Evolutionary conservation across 2,329 filamentous ascomycete species (phyloP).

Genomic region (Xylariaceae sp.): DNA sequence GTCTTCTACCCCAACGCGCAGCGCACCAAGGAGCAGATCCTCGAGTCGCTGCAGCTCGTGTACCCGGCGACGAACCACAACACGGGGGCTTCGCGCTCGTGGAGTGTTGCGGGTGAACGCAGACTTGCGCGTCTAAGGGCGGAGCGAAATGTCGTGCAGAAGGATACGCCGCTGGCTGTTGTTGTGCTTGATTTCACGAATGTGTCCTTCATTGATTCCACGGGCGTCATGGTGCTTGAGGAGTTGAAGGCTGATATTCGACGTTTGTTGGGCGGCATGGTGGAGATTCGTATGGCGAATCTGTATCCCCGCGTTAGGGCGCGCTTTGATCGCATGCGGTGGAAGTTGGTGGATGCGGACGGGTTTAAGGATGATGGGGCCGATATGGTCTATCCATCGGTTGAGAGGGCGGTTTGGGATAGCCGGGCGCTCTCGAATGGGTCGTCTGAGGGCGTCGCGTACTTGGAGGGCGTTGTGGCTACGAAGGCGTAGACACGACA

Average conservation of each 20-base stretch:
- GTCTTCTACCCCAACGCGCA: slow-evolving; percentile 60
- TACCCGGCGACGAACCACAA: slow-evolving; percentile 27
- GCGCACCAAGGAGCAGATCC: slow-evolving; percentile 29
- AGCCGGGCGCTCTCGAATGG: slow-evolving; percentile 29
- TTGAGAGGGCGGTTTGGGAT: slow-evolving; percentile 30
- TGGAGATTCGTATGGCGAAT: slow-evolving; percentile 29
- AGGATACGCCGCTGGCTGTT: slow-evolving; percentile 27
- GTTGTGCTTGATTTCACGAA: slow-evolving; percentile 30
- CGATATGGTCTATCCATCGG: slow-evolving; percentile 28
- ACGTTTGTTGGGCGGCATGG: slow-evolving; percentile 25
- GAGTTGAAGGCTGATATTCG: slow-evolving; percentile 32
- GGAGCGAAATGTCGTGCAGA: slow-evolving; percentile 21
- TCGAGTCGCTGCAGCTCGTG: slow-evolving; percentile 31
- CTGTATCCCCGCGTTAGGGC: slow-evolving; percentile 21
- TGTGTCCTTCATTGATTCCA: slow-evolving; percentile 31
- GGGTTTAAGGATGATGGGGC: slow-evolving; percentile 20
- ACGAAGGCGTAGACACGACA: slow-evolving; percentile 24
- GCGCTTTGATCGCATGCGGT: slow-evolving; percentile 28
- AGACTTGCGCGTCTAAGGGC: slow-evolving; percentile 28
- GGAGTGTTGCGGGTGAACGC: slow-evolving; percentile 30
- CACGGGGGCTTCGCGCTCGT: slow-evolving; percentile 25
- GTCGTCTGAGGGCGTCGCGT: slow-evolving; percentile 26
- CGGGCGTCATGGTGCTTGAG: slow-evolving; percentile 29
- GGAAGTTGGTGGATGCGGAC: slow-evolving; percentile 27
- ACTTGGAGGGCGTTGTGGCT: slow-evolving; percentile 26